Conservation (phyloP, 345 rosid genomes). For the Arabidopsis arenosa region DNA sequence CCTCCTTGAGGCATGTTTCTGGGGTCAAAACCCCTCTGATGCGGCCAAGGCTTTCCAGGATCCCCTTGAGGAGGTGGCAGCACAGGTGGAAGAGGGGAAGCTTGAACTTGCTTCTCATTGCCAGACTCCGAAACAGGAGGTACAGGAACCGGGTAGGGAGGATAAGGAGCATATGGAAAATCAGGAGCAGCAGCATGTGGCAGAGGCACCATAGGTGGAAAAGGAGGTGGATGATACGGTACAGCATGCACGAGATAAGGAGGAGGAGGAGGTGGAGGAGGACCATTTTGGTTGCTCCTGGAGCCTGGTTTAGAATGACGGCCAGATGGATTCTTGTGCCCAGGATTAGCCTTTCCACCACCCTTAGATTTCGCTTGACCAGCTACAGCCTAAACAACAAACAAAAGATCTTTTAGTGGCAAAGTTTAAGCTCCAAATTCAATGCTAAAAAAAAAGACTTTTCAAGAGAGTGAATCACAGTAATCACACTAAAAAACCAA, state of each 20-base stretch:
- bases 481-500: not conserved
- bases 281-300: conserved; percentile 60
- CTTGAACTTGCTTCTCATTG: conserved; percentile 58
- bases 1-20: conserved; percentile 67
- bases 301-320: conserved; percentile 71
- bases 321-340: conserved; percentile 56
- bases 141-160: conserved; percentile 65
- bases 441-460: not conserved
- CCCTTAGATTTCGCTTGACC: conserved; percentile 64
- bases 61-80: conserved; percentile 68
- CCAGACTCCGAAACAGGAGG: conserved; percentile 65
- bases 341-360: conserved; percentile 59
- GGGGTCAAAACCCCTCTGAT: conserved; percentile 63
- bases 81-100: conserved; percentile 59
- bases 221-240: conserved; percentile 63
- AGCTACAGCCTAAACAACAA: conserved; percentile 55
- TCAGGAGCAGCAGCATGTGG: conserved; percentile 72
- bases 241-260: conserved; percentile 58
- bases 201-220: conserved; percentile 66
- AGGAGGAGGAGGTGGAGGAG: conserved; percentile 44
- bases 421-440: not conserved
- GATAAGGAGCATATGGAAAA: conserved; percentile 62
- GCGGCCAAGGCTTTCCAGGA: conserved; percentile 68
- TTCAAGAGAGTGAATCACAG: not conserved
- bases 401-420: not conserved